These are phyloP conservation scores for Aspergillus alliaceus DNA, from an alignment of 2,329 filamentous ascomycete genomes.

Conservation along the genomic window DNA sequence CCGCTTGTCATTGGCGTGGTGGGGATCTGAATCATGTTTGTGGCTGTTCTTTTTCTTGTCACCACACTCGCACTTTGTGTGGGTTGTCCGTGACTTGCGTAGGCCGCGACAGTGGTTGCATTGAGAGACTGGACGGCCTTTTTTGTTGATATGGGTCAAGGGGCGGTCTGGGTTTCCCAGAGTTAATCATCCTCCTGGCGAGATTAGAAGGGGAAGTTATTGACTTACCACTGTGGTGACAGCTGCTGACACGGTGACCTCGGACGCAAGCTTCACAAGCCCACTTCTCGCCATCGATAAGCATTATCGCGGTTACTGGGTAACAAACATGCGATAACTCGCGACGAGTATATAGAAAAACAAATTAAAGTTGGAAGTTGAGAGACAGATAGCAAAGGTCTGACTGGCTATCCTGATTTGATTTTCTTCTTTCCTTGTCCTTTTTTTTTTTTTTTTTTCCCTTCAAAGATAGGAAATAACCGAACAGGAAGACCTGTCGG, in stretches of 20 bases:
- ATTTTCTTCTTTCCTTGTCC: conserved; percentile 1
- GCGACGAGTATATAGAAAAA: conserved; percentile 25
- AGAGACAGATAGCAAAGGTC: conserved; percentile 10
- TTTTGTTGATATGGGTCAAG: conserved; percentile 93
- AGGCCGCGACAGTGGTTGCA: conserved; percentile 94
- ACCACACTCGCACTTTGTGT: conserved; percentile 95
- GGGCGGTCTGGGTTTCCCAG: conserved; percentile 67
- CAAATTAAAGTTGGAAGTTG: conserved; percentile 9
- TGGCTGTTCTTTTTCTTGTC: conserved; percentile 73
- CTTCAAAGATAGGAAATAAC: conserved; percentile 14
- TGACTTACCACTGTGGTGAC: conserved; percentile 85
- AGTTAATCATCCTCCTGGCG: background rate
- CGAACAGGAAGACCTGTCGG: conserved; percentile 25
- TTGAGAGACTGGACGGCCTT: conserved; percentile 95
- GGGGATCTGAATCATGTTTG: conserved; percentile 37
- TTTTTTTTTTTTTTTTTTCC: conserved; percentile 4
- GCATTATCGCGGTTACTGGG: conserved; percentile 56
- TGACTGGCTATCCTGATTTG: conserved; percentile 5
- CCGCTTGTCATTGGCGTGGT: conserved; percentile 35
- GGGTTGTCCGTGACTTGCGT: conserved; percentile 92
- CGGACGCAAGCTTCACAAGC: conserved; percentile 98
- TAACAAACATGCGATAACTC: conserved; percentile 42
- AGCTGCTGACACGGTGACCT: conserved; percentile 98
- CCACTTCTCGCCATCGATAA: conserved; percentile 94
- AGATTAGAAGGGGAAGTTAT: background rate